Evolutionary conservation across 2,329 filamentous ascomycete species (phyloP).

Genomic region (Pseudophaeomoniella oleicola): DNA sequence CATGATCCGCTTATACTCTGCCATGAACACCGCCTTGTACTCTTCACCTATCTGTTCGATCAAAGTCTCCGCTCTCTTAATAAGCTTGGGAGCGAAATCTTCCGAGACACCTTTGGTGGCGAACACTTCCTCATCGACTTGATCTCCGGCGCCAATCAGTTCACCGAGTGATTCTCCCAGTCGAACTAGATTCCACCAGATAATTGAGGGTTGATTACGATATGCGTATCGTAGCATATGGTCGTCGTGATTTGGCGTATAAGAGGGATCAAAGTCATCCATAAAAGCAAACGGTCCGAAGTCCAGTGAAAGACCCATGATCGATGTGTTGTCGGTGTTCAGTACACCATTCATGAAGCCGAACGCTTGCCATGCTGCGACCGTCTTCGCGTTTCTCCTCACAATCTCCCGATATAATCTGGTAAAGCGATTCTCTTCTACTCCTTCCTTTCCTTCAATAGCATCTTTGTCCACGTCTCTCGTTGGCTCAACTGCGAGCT

Average conservation of each 20-base stretch:
- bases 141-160: conserved; percentile 61
- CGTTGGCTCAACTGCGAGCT: conserved; percentile 27
- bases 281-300: conserved; percentile 97
- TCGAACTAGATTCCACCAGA: conserved; percentile 97
- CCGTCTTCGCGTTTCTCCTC: conserved; percentile 70
- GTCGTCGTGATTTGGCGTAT: conserved; percentile 96
- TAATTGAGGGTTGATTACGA: conserved; percentile 84
- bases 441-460: conserved; percentile 51
- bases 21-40: conserved; percentile 72
- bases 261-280: conserved; percentile 86
- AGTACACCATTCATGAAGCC: conserved; percentile 99
- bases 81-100: conserved; percentile 53
- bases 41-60: conserved; percentile 74
- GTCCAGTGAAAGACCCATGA: conserved; percentile 79
- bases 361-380: conserved; percentile 92
- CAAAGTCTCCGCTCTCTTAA: conserved; percentile 66
- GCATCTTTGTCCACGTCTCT: conserved; percentile 41
- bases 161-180: conserved; percentile 83
- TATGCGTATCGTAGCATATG: conserved; percentile 77
- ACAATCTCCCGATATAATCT: conserved; percentile 78
- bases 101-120: conserved; percentile 56
- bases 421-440: conserved; percentile 72
- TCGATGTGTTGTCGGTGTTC: conserved; percentile 94
- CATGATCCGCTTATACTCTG: conserved; percentile 85
- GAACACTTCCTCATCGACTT: conserved; percentile 59